These are phyloP conservation scores for Debaryomyces nepalensis DNA, from an alignment of 1,139 yeast species.

Conservation along the genomic window DNA sequence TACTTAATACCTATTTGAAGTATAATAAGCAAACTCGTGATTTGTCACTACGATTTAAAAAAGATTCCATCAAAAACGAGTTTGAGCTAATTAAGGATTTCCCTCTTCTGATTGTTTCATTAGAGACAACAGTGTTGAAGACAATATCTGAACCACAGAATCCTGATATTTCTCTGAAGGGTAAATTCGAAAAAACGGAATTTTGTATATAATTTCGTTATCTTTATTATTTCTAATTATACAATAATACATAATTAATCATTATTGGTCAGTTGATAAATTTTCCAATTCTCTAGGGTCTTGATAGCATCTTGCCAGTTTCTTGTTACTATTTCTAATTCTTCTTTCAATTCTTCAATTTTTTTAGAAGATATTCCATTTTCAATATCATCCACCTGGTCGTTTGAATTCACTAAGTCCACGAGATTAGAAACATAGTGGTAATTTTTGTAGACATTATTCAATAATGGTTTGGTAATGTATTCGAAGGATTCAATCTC, in stretches of 20 bases:
- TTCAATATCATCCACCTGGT: slow-evolving; percentile 10
- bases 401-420: slow-evolving; percentile 21
- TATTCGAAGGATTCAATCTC: slow-evolving; percentile 46
- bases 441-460: slow-evolving; percentile 34
- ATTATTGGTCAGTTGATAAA: slow-evolving; percentile 16
- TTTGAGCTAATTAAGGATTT: slow-evolving; percentile 34
- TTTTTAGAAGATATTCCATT: slow-evolving; percentile 18
- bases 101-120: slow-evolving; percentile 36
- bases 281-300: slow-evolving; percentile 54
- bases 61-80: slow-evolving; percentile 15
- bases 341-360: slow-evolving; percentile 36
- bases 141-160: slow-evolving; percentile 15
- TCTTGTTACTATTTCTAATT: slow-evolving; percentile 40
- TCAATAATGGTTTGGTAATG: slow-evolving; percentile 40
- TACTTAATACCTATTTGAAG: slow-evolving; percentile 36
- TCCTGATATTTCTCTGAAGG: not conserved
- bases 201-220: not conserved
- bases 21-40: slow-evolving; percentile 21
- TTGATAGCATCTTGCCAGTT: slow-evolving; percentile 52
- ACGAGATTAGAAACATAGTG: slow-evolving; percentile 32
- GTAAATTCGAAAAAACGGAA: not conserved
- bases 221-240: slow-evolving; percentile 4
- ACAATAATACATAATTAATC: slow-evolving; percentile 5
- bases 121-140: slow-evolving; percentile 36
- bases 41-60: slow-evolving; percentile 27